phyloP scores from a whole-genome alignment of 345 rosid species.

The Populus tremula region DNA sequence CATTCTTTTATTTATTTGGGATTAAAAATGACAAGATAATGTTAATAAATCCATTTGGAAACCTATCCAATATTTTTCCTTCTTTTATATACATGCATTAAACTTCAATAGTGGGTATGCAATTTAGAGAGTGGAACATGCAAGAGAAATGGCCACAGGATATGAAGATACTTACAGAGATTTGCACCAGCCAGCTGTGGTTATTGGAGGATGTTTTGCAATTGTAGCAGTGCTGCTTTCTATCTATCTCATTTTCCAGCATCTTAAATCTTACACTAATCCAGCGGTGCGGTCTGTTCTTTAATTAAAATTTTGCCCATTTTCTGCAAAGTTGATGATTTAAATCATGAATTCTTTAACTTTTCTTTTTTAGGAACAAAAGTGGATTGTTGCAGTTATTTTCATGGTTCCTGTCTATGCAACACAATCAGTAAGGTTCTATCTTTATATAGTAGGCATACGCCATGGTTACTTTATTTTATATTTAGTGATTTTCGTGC shows the following conservation, averaged over 20 bases:
- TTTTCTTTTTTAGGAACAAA: conserved; percentile 60
- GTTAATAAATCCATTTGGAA: no score
- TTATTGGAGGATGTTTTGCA: conserved; percentile 68
- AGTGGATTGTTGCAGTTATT: conserved; percentile 73
- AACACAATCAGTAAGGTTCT: conserved; percentile 63
- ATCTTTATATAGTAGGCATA: neutral
- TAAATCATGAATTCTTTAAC: neutral
- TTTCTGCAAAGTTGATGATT: neutral
- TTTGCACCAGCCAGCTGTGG: conserved; percentile 52
- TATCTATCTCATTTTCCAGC: conserved; percentile 49
- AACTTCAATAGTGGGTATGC: no score
- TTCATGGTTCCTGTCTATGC: conserved; percentile 93
- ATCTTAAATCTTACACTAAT: conserved; percentile 79
- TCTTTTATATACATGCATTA: no score
- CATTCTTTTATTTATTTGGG: no score
- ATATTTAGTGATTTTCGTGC: neutral
- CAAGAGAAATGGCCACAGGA: conserved; percentile 22
- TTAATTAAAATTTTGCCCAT: neutral
- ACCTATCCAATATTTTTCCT: no score
- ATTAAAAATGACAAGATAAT: no score
- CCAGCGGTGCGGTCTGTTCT: conserved; percentile 28
- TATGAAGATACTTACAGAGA: conserved; percentile 33
- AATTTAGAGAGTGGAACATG: neutral
- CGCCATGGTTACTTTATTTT: no score
- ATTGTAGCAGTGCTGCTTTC: conserved; percentile 55